Percentiles rank a stretch among this genome's conserved stretches.
phyloP scores from a whole-genome alignment of 31 red algal genomes.

The Porphyra umbilicalis region DNA sequence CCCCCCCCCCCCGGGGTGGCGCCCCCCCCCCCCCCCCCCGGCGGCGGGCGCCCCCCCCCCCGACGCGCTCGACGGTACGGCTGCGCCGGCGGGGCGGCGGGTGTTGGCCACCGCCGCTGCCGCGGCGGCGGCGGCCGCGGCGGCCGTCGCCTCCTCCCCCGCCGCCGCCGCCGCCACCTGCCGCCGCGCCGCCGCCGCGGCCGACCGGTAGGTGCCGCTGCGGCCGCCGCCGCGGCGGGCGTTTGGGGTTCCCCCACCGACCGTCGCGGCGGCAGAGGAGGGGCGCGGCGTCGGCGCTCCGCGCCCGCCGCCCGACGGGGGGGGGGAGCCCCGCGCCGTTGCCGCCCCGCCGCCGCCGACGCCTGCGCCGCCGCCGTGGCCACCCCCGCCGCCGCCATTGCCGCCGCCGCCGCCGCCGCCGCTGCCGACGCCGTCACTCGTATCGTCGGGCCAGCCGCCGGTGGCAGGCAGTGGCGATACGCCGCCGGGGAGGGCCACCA shows the following conservation, averaged over 20 bases:
- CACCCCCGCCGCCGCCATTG: background rate
- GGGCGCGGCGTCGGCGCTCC: too few species aligned
- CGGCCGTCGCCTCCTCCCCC: background rate
- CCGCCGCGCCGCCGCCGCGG: background rate
- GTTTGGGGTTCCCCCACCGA: background rate
- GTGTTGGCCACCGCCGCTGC: background rate
- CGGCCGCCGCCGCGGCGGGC: background rate
- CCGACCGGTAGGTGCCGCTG: background rate
- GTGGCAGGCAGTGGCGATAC: too few species aligned
- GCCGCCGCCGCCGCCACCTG: background rate
- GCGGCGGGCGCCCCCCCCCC: too few species aligned
- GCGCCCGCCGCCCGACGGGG: too few species aligned
- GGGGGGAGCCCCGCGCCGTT: too few species aligned
- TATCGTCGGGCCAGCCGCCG: too few species aligned
- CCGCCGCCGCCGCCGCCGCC: background rate
- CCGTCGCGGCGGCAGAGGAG: too few species aligned
- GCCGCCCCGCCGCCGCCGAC: too few species aligned
- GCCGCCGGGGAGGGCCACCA: too few species aligned
- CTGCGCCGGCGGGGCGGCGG: too few species aligned
- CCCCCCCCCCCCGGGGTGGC: background rate
- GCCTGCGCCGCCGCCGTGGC: background rate
- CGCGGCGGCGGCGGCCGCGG: background rate
- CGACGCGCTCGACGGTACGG: too few species aligned
- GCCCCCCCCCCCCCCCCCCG: background rate
- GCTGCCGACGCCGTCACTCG: background rate